phyloP scores from a whole-genome alignment of 2,329 filamentous ascomycete species.

The Penicillium sp. region DNA sequence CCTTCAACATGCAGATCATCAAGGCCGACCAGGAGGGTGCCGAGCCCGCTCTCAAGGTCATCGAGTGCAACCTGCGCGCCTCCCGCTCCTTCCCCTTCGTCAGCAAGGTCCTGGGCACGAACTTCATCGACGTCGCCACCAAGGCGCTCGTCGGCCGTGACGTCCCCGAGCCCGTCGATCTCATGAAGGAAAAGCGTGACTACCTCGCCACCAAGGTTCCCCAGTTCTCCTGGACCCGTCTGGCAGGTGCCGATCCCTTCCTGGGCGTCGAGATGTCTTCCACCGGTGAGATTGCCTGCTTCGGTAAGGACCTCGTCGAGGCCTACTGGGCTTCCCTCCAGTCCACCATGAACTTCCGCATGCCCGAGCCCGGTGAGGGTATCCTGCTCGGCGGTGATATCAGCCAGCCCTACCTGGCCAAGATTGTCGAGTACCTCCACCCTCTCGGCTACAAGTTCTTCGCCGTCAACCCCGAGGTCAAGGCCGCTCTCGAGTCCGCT shows the following conservation, averaged over 20 bases:
- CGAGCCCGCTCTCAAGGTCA: conserved; percentile 80
- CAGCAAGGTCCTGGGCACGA: conserved; percentile 90
- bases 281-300: conserved; percentile 98
- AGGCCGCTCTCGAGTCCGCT: conserved; percentile 72
- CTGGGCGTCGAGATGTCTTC: conserved; percentile 96
- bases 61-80: conserved; percentile 95
- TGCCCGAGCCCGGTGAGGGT: conserved; percentile 91
- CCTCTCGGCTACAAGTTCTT: conserved; percentile 94
- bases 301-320: conserved; percentile 91
- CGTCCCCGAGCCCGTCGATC: conserved; percentile 78
- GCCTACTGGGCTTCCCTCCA: conserved; percentile 97
- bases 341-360: conserved; percentile 98
- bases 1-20: conserved; percentile 99
- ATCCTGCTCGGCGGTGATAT: conserved; percentile 88
- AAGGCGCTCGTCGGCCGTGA: conserved; percentile 83
- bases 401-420: conserved; percentile 64
- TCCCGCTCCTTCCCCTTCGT: conserved; percentile 98
- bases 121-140: conserved; percentile 95
- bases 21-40: conserved; percentile 76
- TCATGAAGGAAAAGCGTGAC: conserved; percentile 84
- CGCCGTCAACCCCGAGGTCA: conserved; percentile 76
- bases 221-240: conserved; percentile 97
- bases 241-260: conserved; percentile 95
- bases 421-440: conserved; percentile 79
- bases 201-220: conserved; percentile 97